Evolutionary conservation across 768 basidiomycete species (phyloP), one percentile per base, ranked within the genome.

Genomic region (Clitopilus hobsonii): DNA sequence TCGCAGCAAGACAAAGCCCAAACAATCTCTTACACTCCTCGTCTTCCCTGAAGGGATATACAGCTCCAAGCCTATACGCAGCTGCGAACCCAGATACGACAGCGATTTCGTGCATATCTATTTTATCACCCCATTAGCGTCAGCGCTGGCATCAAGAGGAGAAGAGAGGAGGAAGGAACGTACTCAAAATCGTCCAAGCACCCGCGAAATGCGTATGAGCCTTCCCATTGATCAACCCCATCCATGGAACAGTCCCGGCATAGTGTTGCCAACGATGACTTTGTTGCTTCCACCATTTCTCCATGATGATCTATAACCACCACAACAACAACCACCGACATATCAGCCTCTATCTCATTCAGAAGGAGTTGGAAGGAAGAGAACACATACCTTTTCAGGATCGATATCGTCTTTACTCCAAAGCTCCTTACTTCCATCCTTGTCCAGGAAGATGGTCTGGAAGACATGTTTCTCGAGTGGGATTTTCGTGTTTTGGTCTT

Each of bases 241-340:
- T 70, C 70, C 69, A 70, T 11, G 72, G 72, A 16, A 74, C 69
- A 2, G 69, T 70, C 5, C 67, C 63, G 16, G 67, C 67, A 54
- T 72, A 74, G 55, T 74, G 73, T 61, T 78, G 76, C 77, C 77
- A 80, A 22, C 76, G 71, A 58, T 80, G 76, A 51, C 74, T 74
- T 62, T 77, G 77, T 61, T 79, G 79, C 61, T 80, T 79, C 79
- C 78, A 80, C 77, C 75, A 77, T 61, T 78, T 77, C 63, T 77
- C 69, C 60, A 67, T 49, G 25, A 79, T 74, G 28, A 71, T 61
- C 61, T 68, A 22, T 6, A 16, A n/a, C 24, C 10, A 32, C 23
- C 30, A 14, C 36, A 22, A 55, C 8, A 20, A 8, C 22, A 29
- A 45, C 18, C 27, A 18, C 8, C 11, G 47, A n/a, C 18, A 20